phyloP scores from a whole-genome alignment of 2,329 filamentous ascomycete genomes.

The Claviceps capensis region DNA sequence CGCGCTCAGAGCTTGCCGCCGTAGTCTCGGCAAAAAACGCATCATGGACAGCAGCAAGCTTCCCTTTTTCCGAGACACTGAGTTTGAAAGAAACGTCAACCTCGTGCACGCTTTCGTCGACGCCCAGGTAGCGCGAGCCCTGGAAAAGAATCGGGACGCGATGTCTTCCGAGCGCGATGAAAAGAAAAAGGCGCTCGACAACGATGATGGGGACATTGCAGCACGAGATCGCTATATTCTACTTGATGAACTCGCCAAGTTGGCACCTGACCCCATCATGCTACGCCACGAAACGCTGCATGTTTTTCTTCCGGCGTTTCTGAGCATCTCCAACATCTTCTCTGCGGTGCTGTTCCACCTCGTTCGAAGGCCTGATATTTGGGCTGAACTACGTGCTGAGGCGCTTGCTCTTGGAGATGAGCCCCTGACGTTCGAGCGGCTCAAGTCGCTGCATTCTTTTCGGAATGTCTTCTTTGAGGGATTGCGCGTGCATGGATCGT shows the following conservation, averaged over 20 bases:
- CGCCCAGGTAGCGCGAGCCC: background rate
- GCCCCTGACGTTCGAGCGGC: background rate
- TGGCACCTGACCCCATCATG: background rate
- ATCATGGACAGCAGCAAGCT: background rate
- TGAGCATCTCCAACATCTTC: constrained; percentile 1
- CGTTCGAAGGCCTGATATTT: background rate
- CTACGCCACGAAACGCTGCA: constrained; percentile 2
- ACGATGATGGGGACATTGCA: background rate
- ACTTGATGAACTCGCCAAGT: constrained; percentile 2
- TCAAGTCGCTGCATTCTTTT: constrained; percentile 1
- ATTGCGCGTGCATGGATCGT: constrained; percentile 2
- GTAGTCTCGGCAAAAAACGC: background rate
- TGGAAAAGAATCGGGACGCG: background rate
- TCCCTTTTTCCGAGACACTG: background rate
- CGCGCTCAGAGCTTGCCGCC: background rate
- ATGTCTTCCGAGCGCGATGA: background rate
- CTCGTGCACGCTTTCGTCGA: constrained; percentile 2
- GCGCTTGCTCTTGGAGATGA: background rate
- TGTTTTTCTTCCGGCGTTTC: constrained; percentile 1
- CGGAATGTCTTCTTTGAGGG: constrained; percentile 1
- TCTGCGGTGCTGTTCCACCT: constrained; percentile 1
- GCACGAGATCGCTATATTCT: background rate
- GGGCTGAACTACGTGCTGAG: background rate
- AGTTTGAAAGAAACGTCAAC: constrained; percentile 1
- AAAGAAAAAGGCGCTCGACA: background rate